A percentile compares a stretch with the other conserved stretches of the same genome.
phyloP scores from a whole-genome alignment of 192 early-diverging fungal genomes.

The Mortierella claussenii region DNA sequence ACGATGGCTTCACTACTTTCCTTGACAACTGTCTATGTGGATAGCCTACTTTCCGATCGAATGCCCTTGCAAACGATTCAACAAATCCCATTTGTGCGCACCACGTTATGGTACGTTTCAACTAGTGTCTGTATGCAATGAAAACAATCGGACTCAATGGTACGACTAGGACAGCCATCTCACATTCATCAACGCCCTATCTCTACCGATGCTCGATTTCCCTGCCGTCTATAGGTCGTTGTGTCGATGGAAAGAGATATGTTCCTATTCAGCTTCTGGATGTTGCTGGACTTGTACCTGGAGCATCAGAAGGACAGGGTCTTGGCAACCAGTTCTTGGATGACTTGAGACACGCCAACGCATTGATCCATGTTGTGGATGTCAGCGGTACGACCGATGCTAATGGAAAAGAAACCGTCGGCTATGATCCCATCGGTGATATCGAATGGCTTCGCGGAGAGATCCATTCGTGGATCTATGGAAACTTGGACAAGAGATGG shows the following conservation, averaged over 20 bases:
- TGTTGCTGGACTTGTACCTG: slow-evolving; percentile 87
- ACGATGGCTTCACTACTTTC: background rate
- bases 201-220: too few relatives aligned
- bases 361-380: slow-evolving; percentile 87
- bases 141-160: too few relatives aligned
- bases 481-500: slow-evolving; percentile 80
- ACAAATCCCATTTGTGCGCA: slow-evolving; percentile 64
- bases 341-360: slow-evolving; percentile 81
- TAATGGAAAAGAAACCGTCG: slow-evolving; percentile 77
- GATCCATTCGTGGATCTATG: slow-evolving; percentile 80
- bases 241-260: slow-evolving; percentile 69
- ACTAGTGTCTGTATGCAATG: too few relatives aligned
- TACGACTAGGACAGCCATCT: too few relatives aligned
- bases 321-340: slow-evolving; percentile 87
- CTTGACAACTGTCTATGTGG: background rate
- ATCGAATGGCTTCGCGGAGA: slow-evolving; percentile 84
- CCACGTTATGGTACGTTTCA: slow-evolving; percentile 79
- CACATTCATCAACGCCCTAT: too few relatives aligned
- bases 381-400: slow-evolving; percentile 86
- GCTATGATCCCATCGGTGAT: slow-evolving; percentile 87
- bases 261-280: slow-evolving; percentile 82
- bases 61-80: slow-evolving; percentile 74
- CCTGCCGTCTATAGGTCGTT: slow-evolving; percentile 59
- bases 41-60: slow-evolving; percentile 72
- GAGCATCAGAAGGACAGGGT: slow-evolving; percentile 77